These are phyloP conservation scores for Gastrolobium villosum DNA, from an alignment of 306 rosid species.

Conservation along the genomic window DNA sequence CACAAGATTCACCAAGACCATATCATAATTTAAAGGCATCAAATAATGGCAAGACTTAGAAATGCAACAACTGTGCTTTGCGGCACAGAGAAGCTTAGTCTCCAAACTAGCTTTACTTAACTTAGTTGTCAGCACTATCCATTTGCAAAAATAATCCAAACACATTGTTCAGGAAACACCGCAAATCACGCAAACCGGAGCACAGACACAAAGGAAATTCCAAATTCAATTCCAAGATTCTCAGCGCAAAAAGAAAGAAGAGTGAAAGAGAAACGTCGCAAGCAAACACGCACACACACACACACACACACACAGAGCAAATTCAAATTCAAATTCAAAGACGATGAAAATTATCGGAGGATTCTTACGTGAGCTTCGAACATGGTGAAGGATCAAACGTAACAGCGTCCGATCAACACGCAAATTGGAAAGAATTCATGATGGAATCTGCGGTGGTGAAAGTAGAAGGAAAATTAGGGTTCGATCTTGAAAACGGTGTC, in stretches of 20 bases:
- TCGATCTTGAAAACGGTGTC: slow-evolving; percentile 24
- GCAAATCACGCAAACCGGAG: slow-evolving; percentile 3
- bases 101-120: not conserved
- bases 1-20: not conserved
- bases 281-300: not conserved
- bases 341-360: not conserved
- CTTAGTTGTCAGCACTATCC: not conserved
- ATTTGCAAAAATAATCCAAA: not conserved
- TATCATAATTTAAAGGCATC: not conserved
- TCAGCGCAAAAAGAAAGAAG: not conserved
- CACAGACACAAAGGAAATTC: not conserved
- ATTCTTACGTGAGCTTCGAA: slow-evolving; percentile 94
- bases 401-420: slow-evolving; percentile 44
- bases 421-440: slow-evolving; percentile 46
- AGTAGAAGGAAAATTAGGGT: slow-evolving; percentile 44
- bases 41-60: not conserved
- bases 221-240: not conserved
- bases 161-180: not conserved
- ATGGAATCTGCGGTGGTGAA: slow-evolving; percentile 35
- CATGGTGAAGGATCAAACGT: slow-evolving; percentile 68
- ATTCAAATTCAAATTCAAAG: not conserved
- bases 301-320: not conserved
- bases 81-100: slow-evolving; percentile 16
- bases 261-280: not conserved
- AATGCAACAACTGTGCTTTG: not conserved